phyloP scores from a whole-genome alignment of 306 rosid genomes.

The Acacia crassicarpa region DNA sequence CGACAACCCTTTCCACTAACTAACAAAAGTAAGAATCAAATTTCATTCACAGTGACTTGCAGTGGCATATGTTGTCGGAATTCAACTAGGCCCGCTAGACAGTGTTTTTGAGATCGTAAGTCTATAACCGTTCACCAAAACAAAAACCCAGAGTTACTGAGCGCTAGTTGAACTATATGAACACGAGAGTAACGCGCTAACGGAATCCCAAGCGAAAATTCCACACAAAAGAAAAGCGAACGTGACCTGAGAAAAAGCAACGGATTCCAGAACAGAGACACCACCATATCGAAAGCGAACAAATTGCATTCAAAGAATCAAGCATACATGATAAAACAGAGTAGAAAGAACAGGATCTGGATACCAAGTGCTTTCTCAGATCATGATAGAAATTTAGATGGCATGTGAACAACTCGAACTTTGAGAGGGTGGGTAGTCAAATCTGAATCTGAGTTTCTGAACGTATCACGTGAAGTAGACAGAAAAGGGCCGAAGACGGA shows the following conservation, averaged over 20 bases:
- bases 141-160: neutral
- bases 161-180: neutral
- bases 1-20: neutral
- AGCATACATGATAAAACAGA: neutral
- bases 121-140: neutral
- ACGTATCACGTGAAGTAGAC: slow-evolving; percentile 21
- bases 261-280: neutral
- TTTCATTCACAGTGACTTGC: neutral
- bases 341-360: slow-evolving; percentile 29
- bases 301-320: neutral
- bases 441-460: neutral
- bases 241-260: neutral
- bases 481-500: neutral
- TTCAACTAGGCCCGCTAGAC: neutral
- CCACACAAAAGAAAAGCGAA: neutral
- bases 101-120: neutral
- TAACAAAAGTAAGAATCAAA: neutral
- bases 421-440: slow-evolving; percentile 4
- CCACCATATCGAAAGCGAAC: neutral
- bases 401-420: neutral
- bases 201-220: neutral
- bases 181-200: neutral
- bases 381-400: neutral
- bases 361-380: neutral
- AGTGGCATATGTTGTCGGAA: neutral